Base-by-base conservation (phyloP, 768 basidiomycete species). In the Leccinum sublutescens region DNA sequence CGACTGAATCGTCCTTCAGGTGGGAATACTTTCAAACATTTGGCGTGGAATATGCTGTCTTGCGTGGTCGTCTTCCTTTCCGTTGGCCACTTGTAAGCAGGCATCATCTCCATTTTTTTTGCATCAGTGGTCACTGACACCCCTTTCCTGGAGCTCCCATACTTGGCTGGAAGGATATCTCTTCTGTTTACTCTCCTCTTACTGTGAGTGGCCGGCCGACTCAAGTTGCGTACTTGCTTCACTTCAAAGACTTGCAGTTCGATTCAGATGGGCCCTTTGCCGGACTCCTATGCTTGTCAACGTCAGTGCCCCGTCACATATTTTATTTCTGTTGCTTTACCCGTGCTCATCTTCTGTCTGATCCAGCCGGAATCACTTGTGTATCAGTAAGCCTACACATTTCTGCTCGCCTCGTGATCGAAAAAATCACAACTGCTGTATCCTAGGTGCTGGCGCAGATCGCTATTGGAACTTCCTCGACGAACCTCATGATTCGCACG, bases 401-500 rank as follows among this genome's bases (percentile, higher is more conserved):
- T 17, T 34, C 25, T 11, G 12, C 11, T 19, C 19, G 4, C 50
- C 29, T 8, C 29, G 11, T 15, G 21, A 33, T 19, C 19, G 12
- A 27, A 27, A 23, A 8, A 21, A 7, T 25, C 27, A 47, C 50
- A 11, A 36, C 2, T 12, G 7, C 3, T 45, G 23, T 23, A 23
- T n/a, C 0, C 5, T 50, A 74, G 71, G 4, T 65, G 4, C 2
- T 54, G 4, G 64, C 45, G n/a, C 47, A 62, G 19, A 55, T 71
- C 25, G 52, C 34, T 25, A 31, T 72, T 1, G 68, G 57, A 23
- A 62, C 53, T 29, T 17, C 53, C 50, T 72, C 72, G 0, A 56
- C 53, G 15, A 74, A 74, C 53, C 21, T 72, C 49, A 65, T 74
- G 63, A 60, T 74, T 53, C 68, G 72, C 49, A 65, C 66, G 72